phyloP scores from a whole-genome alignment of 495 filamentous ascomycete genomes.

The Talaromyces trachyspermus region DNA sequence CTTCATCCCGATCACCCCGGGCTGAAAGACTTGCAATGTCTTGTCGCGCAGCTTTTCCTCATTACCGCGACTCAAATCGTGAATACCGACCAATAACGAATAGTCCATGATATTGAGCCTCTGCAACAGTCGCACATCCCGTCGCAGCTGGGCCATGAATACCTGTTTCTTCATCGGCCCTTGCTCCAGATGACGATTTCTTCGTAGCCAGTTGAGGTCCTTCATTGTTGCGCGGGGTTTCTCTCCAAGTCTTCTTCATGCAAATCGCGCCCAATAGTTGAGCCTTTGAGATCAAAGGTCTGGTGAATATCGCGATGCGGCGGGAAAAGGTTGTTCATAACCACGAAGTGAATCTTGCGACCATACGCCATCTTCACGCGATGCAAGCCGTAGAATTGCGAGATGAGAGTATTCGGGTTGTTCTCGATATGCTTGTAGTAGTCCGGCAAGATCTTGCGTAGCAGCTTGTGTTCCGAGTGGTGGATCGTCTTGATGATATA shows the following conservation, averaged over 20 bases:
- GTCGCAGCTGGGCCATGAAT: constrained; percentile 82
- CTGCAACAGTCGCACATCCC: constrained; percentile 80
- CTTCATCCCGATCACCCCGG: constrained; percentile 64
- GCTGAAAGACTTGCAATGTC: constrained; percentile 91
- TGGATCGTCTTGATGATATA: constrained; percentile 99
- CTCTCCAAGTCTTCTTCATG: constrained; percentile 78
- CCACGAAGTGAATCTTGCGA: constrained; percentile 97
- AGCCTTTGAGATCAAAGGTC: constrained; percentile 97
- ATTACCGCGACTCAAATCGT: constrained; percentile 82
- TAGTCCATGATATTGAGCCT: constrained; percentile 97
- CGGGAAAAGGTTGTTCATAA: constrained; percentile 99
- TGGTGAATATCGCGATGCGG: constrained; percentile 96
- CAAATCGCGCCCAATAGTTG: constrained; percentile 86
- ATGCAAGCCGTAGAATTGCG: constrained; percentile 96
- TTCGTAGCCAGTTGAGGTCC: constrained; percentile 92
- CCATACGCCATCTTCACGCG: constrained; percentile 98
- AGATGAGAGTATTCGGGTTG: constrained; percentile 93
- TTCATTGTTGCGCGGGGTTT: constrained; percentile 94
- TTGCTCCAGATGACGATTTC: constrained; percentile 77
- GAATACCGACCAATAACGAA: constrained; percentile 88
- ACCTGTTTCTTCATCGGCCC: constrained; percentile 76
- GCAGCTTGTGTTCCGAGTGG: constrained; percentile 89
- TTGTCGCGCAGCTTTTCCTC: constrained; percentile 94
- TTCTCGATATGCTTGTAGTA: constrained; percentile 91
- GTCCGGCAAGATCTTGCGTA: constrained; percentile 83